Evolutionary conservation across 805 yeast species (phyloP).

Genomic region (Ogataea trehaloabstinens): DNA sequence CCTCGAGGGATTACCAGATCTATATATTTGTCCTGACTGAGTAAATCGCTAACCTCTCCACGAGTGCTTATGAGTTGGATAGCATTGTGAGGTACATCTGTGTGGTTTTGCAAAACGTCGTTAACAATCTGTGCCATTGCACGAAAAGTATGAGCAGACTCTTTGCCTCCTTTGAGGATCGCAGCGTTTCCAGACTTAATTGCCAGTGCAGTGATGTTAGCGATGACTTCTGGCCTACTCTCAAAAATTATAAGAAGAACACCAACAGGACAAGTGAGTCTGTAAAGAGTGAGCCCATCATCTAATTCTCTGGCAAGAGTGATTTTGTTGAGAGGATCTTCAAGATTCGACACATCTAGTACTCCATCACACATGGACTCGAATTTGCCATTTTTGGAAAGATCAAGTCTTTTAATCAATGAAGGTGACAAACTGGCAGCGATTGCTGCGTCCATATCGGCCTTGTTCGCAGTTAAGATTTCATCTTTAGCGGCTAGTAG

Average conservation of each 20-base stretch:
- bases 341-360: conserved; percentile 81
- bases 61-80: conserved; percentile 87
- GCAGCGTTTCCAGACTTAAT: conserved; percentile 97
- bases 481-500: conserved; percentile 55
- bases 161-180: conserved; percentile 96
- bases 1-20: conserved; percentile 98
- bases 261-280: conserved; percentile 93
- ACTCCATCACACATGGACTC: conserved; percentile 95
- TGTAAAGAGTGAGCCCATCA: conserved; percentile 78
- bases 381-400: conserved; percentile 77
- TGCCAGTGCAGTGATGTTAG: conserved; percentile 93
- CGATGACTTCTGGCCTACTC: conserved; percentile 97
- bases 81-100: conserved; percentile 77
- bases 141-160: conserved; percentile 78
- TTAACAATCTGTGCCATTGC: conserved; percentile 75
- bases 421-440: conserved; percentile 63
- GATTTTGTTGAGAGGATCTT: conserved; percentile 90
- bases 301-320: conserved; percentile 83
- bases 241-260: conserved; percentile 91
- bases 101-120: conserved; percentile 49
- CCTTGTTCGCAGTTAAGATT: conserved; percentile 69
- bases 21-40: conserved; percentile 82
- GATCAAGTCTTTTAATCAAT: conserved; percentile 79
- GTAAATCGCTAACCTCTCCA: conserved; percentile 81
- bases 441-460: conserved; percentile 71